Conservation (phyloP, 1,284 basidiomycete species). For the Fomes fomentarius region DNA sequence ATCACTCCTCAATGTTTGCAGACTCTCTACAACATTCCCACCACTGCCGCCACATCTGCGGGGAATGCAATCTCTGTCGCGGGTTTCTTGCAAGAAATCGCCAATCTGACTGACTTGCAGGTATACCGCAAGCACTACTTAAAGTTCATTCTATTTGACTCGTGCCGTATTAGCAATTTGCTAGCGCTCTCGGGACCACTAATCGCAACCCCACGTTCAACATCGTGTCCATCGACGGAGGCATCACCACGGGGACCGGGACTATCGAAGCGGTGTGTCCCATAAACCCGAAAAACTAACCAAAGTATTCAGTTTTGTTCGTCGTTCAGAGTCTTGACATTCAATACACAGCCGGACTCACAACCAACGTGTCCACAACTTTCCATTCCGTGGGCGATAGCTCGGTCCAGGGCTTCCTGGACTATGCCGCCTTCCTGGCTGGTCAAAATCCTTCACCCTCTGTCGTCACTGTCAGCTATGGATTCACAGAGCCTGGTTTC, state of each 20-base stretch:
- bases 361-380: slow-evolving; percentile 42
- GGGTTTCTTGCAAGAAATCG: slow-evolving; percentile 56
- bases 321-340: slow-evolving; percentile 65
- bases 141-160: background rate
- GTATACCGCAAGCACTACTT: slow-evolving; percentile 23
- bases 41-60: slow-evolving; percentile 43
- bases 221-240: background rate
- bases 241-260: background rate
- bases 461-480: slow-evolving; percentile 45
- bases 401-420: slow-evolving; percentile 27
- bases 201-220: background rate
- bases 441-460: slow-evolving; percentile 31
- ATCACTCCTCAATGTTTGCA: slow-evolving; percentile 59
- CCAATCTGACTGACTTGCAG: slow-evolving; percentile 51
- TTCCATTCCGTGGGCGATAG: slow-evolving; percentile 20
- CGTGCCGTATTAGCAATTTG: slow-evolving; percentile 29
- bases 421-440: slow-evolving; percentile 35
- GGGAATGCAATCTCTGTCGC: slow-evolving; percentile 58
- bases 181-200: background rate
- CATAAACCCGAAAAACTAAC: too few relatives aligned
- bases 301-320: too few relatives aligned
- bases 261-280: slow-evolving; percentile 16
- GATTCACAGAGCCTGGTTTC: slow-evolving; percentile 54
- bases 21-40: slow-evolving; percentile 51
- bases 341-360: slow-evolving; percentile 64